Base-by-base conservation (phyloP, 805 yeast genomes). In the Maudiozyma turicensis region DNA sequence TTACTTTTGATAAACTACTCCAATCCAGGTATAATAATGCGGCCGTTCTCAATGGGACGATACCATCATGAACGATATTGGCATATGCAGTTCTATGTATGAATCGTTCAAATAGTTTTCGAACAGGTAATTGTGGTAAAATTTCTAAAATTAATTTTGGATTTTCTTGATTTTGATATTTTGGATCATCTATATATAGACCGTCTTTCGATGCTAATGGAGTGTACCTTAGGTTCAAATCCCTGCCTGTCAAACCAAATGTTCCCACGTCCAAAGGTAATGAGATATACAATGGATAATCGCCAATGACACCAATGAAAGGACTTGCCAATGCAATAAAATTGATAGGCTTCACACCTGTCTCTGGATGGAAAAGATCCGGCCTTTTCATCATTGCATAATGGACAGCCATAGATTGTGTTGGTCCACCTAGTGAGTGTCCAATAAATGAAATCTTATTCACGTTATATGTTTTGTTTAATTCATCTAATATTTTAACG, bases 171-270 rank as follows among this genome's bases (percentile, higher is more conserved):
- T 50, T 46, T 8, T 48, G 50, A 8, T 40, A 43, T 13, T 44
- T 31, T 9, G 43, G 42, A 9, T 51, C 54, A 6, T 53, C 50
- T 3, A 43, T 39, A 8, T 55, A 60, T 8, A 61, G 43, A 7
- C 67, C 66, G 30, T 61, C 60, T 43, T 55, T 58, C 0, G 64
- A 57, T 29, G 55, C 52, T 20, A 63, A 46, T 0, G 69, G 70
- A n/a, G 68, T 67, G 43, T 65, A 69, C 29, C 77, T 70, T 39
- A 93, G 73, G 0, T 91, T 91, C 50, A 93, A 69, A 63, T 93
- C 99, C 56, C 87, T 83, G 5, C 99, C 99, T 0, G 97, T 86
- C 53, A 79, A 77, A 4, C 99, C 99, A n/a, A 89, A 82, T 26
- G 89, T 73, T 0, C 99, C 99, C 35, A 90, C 75, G 68, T 83